Evolutionary conservation across 371 early-diverging fungal species (phyloP).

Genomic region (Furculomyces boomerangus): DNA sequence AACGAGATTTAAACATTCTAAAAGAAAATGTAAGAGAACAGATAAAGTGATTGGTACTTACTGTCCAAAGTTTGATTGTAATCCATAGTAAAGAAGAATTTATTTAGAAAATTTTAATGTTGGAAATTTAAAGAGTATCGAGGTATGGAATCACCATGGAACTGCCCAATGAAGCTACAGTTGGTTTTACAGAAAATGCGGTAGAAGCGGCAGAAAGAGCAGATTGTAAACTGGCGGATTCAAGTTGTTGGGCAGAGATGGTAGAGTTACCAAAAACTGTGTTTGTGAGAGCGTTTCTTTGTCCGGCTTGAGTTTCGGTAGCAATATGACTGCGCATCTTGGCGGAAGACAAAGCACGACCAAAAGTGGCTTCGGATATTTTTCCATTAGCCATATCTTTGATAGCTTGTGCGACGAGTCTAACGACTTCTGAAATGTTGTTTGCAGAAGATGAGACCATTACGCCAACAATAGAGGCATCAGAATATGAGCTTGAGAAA

Average conservation of each 20-base stretch:
- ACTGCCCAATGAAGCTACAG: conserved; percentile 64
- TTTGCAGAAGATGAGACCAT: conserved; percentile 41
- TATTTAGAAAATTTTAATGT: too few species aligned
- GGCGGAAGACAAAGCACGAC: conserved; percentile 71
- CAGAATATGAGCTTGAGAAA: conserved; percentile 77
- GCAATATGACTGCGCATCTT: conserved; percentile 37
- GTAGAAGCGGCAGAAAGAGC: conserved; percentile 46
- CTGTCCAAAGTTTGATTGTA: too few species aligned
- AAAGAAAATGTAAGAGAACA: too few species aligned
- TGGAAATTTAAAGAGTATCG: too few species aligned
- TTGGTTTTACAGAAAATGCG: conserved; percentile 52
- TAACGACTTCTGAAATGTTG: conserved; percentile 37
- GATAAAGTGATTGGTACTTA: too few species aligned
- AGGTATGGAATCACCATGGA: conserved; percentile 61
- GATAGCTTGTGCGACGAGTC: conserved; percentile 51
- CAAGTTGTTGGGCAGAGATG: conserved; percentile 26
- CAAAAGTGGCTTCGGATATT: conserved; percentile 41
- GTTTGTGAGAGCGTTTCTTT: conserved; percentile 37
- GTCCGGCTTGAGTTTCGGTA: conserved; percentile 28
- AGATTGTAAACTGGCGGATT: conserved; percentile 39
- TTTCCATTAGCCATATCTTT: conserved; percentile 35
- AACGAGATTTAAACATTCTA: too few species aligned
- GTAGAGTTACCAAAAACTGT: conserved; percentile 41
- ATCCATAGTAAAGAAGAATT: too few species aligned
- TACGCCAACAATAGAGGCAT: conserved; percentile 85